phyloP scores from a whole-genome alignment of 768 basidiomycete species.

The Exsudoporus frostii region DNA sequence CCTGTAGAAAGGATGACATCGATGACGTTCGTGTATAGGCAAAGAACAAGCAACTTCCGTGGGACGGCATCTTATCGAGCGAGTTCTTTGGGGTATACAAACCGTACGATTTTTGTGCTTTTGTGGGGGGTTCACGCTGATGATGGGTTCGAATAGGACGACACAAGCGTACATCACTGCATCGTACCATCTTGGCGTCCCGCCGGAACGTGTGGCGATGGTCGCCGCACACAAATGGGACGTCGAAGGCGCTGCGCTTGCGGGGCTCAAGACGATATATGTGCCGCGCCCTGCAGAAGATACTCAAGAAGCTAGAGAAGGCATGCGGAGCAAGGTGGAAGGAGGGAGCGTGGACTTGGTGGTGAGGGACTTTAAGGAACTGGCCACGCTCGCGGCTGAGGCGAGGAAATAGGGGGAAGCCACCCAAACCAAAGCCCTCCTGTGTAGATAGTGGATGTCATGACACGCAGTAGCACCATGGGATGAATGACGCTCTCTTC shows the following conservation, averaged over 20 bases:
- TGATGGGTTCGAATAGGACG: conserved; percentile 39
- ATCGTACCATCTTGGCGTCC: conserved; percentile 41
- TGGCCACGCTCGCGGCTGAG: conserved; percentile 33
- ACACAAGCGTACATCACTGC: conserved; percentile 47
- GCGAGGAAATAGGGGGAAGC: conserved; percentile 6
- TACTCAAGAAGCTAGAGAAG: conserved; percentile 13
- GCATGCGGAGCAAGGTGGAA: conserved; percentile 43
- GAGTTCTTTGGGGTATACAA: conserved; percentile 64
- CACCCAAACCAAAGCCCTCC: background rate
- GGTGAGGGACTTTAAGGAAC: conserved; percentile 47
- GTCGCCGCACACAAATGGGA: conserved; percentile 64
- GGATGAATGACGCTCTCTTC: background rate
- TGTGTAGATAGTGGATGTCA: no score
- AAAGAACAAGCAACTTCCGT: conserved; percentile 57
- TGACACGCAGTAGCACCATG: background rate
- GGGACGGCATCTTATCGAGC: conserved; percentile 60
- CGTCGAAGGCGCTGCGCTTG: conserved; percentile 46
- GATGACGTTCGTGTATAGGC: no score
- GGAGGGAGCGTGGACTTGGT: conserved; percentile 61
- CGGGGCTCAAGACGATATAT: conserved; percentile 60
- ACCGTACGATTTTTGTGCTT: no score
- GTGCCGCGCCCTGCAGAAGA: conserved; percentile 52
- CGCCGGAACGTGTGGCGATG: conserved; percentile 53
- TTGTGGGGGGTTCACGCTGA: no score
- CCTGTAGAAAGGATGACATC: no score